A percentile compares a stretch with the other conserved stretches of the same genome.
Evolutionary conservation across 2,329 filamentous ascomycete genomes (phyloP).

Genomic region (Nemania sp.): DNA sequence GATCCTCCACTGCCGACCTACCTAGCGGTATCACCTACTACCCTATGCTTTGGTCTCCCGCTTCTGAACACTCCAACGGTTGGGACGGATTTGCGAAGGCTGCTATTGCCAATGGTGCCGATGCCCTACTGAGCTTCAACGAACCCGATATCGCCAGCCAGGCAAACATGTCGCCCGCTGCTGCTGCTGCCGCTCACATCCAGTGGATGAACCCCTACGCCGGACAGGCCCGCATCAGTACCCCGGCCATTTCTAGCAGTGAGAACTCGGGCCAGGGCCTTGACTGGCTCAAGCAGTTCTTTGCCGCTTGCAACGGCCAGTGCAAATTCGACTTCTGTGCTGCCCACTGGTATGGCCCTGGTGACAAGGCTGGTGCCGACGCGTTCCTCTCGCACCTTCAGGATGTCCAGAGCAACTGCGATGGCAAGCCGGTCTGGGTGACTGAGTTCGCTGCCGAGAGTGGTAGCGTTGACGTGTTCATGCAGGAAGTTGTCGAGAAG

Average conservation of each 20-base stretch:
- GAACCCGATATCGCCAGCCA: constrained; percentile 74
- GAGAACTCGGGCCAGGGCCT: constrained; percentile 62
- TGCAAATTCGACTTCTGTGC: constrained; percentile 71
- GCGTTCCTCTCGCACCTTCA: constrained; percentile 68
- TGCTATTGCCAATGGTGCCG: constrained; percentile 66
- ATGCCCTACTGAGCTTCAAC: constrained; percentile 75
- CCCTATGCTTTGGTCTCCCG: constrained; percentile 74
- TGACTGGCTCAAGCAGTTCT: constrained; percentile 66
- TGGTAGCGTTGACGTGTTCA: constrained; percentile 60
- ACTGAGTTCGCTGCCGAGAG: constrained; percentile 72
- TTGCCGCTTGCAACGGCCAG: constrained; percentile 61
- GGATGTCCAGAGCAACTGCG: constrained; percentile 59
- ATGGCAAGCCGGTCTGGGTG: constrained; percentile 68
- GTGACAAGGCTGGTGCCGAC: constrained; percentile 55
- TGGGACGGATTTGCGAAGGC: constrained; percentile 65
- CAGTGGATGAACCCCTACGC: constrained; percentile 67
- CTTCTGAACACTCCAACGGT: constrained; percentile 55
- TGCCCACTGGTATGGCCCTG: constrained; percentile 72
- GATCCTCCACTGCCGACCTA: constrained; percentile 49
- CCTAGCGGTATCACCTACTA: constrained; percentile 66
- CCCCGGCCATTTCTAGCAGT: constrained; percentile 74
- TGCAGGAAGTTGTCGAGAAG: constrained; percentile 60
- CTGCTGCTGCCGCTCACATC: constrained; percentile 66
- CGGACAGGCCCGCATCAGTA: constrained; percentile 65
- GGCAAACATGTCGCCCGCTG: constrained; percentile 66